Evolutionary conservation across 768 basidiomycete genomes (phyloP), one percentile per base, ranked within the genome.

Genomic region (Leucogyrophana mollusca): DNA sequence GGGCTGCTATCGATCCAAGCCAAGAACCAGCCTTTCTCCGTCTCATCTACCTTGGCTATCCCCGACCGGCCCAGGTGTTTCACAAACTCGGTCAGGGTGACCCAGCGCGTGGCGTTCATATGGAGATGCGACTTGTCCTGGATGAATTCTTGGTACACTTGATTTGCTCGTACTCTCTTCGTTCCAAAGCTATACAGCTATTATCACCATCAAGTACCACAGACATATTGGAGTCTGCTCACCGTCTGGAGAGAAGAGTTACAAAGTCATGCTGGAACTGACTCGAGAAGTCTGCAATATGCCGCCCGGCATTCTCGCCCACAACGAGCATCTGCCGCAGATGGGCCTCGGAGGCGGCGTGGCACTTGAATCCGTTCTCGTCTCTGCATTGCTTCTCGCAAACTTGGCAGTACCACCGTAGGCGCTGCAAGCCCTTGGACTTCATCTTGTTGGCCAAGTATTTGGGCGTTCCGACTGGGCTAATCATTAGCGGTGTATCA

Each of bases 311-410:
- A 64, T 90, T 74, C 68, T 98, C 94, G 32, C 95, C 96, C 40
- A 97, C 92, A 36, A 95, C 85, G 53, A 99, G 80, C 94, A 99
- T 97, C 66, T 97, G 94, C 3, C 96, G 82, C 27, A 98, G 73
- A 69, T 99, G 96, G 1, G 85, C 77, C 66, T 95, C 93, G 23
- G 90, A 90, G 44, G 80, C 78, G 13, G 84, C 79, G 64, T 97
- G 94, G 65, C 92, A 94, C 69, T 96, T 96, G 81, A 98, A 99
- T 14, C 94, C 96, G 67, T 99, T 99, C 73, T 98, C 96, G 67
- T 98, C 90, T 63, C 94, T 77, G 66, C 95, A 98, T 68, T 98
- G 95, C 65, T 99, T 99, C 77, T 97, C 73, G 80, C 96, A 98
- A 55, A 98, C 91, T 76, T 99, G 95, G 61, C 95, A 98, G 70